Percentiles rank a stretch among this genome's conserved stretches.
Conservation (phyloP, 2,329 filamentous ascomycete genomes). For the Fusarium sp. region DNA sequence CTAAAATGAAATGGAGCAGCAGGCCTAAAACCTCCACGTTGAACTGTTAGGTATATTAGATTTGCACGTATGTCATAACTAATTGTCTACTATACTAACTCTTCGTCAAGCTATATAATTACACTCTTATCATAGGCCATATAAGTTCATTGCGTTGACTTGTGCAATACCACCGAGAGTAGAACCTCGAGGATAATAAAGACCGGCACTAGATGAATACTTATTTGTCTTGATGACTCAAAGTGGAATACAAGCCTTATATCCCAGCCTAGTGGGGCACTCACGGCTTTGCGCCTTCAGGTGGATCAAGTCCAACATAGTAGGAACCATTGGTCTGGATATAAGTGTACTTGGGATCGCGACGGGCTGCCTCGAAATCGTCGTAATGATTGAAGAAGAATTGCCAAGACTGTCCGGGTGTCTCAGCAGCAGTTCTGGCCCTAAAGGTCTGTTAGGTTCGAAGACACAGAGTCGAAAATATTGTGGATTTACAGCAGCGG, state of each 20-base stretch:
- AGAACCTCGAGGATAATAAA: slow-evolving; percentile 21
- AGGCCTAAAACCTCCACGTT: too few species aligned
- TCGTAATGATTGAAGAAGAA: slow-evolving; percentile 10
- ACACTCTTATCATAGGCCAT: too few species aligned
- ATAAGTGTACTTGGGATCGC: slow-evolving; percentile 19
- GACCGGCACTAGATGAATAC: not conserved
- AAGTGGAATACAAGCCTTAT: too few species aligned
- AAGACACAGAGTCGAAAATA: rapidly evolving
- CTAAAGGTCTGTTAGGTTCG: not conserved
- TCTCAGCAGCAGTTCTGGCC: slow-evolving; percentile 8
- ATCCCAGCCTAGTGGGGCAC: not conserved
- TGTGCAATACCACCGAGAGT: slow-evolving; percentile 6
- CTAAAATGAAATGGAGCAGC: too few species aligned
- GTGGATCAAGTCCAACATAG: slow-evolving; percentile 18
- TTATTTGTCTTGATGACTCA: not conserved
- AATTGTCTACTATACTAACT: too few species aligned
- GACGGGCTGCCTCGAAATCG: slow-evolving; percentile 12
- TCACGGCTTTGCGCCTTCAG: slow-evolving; percentile 5
- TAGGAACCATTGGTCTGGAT: slow-evolving; percentile 18
- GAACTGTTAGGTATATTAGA: too few species aligned
- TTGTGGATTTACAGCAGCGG: not conserved
- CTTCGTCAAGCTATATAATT: too few species aligned
- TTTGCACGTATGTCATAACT: too few species aligned
- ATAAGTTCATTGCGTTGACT: slow-evolving; percentile 22
- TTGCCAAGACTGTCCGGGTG: slow-evolving; percentile 4